Conservation (phyloP, 345 rosid genomes). For the Trapa bicornis region DNA sequence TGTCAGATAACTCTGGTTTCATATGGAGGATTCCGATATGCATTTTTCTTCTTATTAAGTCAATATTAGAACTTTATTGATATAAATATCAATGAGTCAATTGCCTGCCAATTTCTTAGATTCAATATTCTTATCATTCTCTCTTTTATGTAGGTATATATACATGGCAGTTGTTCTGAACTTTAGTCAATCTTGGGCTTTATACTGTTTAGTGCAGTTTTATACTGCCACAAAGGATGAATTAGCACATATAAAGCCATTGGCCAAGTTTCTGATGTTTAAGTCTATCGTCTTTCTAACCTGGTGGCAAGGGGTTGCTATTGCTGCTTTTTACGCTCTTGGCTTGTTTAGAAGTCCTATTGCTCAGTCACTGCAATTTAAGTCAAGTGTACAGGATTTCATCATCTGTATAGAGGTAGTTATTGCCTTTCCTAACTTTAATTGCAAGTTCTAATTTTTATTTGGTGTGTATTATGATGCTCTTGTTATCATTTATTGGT, state of each 20-base stretch:
- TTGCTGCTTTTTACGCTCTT: conserved; percentile 70
- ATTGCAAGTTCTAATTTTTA: background rate
- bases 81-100: background rate
- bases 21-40: background rate
- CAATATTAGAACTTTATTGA: background rate
- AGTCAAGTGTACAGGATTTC: conserved; percentile 93
- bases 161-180: conserved; percentile 92
- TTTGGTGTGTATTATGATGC: no score
- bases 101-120: background rate
- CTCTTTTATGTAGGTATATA: conserved; percentile 45
- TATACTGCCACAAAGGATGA: conserved; percentile 80
- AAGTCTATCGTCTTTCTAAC: conserved; percentile 95
- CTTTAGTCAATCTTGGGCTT: conserved; percentile 98
- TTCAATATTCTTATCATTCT: background rate
- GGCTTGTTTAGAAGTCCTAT: conserved; percentile 76
- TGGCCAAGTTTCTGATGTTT: conserved; percentile 84
- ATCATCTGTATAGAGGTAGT: conserved; percentile 95
- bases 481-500: background rate
- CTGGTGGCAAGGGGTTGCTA: conserved; percentile 99
- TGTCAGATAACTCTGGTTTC: background rate
- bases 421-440: background rate
- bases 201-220: conserved; percentile 93
- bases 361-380: conserved; percentile 73
- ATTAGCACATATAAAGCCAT: conserved; percentile 81
- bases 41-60: background rate